A percentile compares a stretch with the other conserved stretches of the same genome.
These are phyloP conservation scores for Pestalotiopsis sp. DNA, from an alignment of 2,329 filamentous ascomycete genomes.

Conservation along the genomic window DNA sequence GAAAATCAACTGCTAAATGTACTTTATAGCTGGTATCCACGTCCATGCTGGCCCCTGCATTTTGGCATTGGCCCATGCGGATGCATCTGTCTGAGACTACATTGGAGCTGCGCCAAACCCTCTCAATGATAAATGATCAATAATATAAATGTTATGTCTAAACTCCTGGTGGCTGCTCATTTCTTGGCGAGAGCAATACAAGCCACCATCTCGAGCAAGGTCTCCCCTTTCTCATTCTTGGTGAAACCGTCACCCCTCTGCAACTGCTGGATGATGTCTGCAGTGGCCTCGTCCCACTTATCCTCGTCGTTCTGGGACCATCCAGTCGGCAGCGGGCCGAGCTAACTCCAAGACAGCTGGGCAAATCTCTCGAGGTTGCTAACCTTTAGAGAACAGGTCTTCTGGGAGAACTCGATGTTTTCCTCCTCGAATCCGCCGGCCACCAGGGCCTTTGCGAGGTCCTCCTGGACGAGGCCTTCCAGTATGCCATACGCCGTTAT, in stretches of 20 bases:
- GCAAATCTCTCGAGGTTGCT: slow-evolving; percentile 16
- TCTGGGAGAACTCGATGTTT: background rate
- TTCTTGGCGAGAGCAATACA: too few relatives aligned
- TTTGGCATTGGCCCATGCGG: too few relatives aligned
- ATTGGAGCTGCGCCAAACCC: too few relatives aligned
- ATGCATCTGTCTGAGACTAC: too few relatives aligned
- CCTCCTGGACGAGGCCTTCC: background rate
- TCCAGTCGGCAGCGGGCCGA: slow-evolving; percentile 10
- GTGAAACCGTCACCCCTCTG: slow-evolving; percentile 13
- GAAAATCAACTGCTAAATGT: too few relatives aligned
- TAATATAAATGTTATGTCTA: too few relatives aligned
- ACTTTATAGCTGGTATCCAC: too few relatives aligned
- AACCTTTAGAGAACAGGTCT: slow-evolving; percentile 10
- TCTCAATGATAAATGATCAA: too few relatives aligned
- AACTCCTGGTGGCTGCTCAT: too few relatives aligned
- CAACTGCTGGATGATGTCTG: slow-evolving; percentile 17
- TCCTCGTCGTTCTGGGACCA: slow-evolving; percentile 18
- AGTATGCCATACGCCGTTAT: background rate
- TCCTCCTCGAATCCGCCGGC: background rate
- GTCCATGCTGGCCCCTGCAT: too few relatives aligned
- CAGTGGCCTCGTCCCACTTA: slow-evolving; percentile 18
- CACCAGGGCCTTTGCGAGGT: background rate
- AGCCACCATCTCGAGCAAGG: background rate
- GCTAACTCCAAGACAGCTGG: slow-evolving; percentile 21
- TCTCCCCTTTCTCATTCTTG: slow-evolving; percentile 16